Conservation (phyloP, 163 green algal species). For the Scenedesmus sp. region DNA sequence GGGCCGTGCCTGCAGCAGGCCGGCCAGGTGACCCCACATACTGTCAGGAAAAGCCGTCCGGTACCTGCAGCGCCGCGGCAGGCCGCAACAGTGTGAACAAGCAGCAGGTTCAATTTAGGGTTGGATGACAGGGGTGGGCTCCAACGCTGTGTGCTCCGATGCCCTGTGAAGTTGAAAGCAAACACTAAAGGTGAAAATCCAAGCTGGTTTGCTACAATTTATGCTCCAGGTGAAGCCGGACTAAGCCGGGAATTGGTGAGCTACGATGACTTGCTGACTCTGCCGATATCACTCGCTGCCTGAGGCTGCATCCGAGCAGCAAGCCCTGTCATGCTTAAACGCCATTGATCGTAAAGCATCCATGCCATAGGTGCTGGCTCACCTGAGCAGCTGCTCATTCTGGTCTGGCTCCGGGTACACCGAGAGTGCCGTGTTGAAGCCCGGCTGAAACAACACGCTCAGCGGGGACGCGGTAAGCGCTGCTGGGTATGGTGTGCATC, state of each 20-base stretch:
- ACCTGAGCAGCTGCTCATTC: not conserved
- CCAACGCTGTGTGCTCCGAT: not conserved
- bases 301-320: not conserved
- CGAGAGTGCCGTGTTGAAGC: not conserved
- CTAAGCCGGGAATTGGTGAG: not conserved
- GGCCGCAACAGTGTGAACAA: not conserved
- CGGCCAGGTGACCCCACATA: slow-evolving; percentile 26
- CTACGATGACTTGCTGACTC: not conserved
- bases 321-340: not conserved
- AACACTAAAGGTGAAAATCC: too few relatives aligned
- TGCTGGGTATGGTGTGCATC: not conserved
- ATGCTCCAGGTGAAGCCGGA: not conserved
- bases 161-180: too few relatives aligned
- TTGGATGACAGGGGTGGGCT: not conserved
- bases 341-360: not conserved
- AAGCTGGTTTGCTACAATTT: not conserved
- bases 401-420: not conserved
- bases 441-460: not conserved
- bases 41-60: slow-evolving; percentile 23
- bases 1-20: slow-evolving; percentile 11
- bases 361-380: not conserved
- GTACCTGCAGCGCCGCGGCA: slow-evolving; percentile 4
- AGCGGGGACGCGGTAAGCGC: not conserved
- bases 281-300: not conserved
- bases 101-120: not conserved